These are phyloP conservation scores for Syncephalastrum racemosum DNA, from an alignment of 371 early-diverging fungal species.

Conservation along the genomic window DNA sequence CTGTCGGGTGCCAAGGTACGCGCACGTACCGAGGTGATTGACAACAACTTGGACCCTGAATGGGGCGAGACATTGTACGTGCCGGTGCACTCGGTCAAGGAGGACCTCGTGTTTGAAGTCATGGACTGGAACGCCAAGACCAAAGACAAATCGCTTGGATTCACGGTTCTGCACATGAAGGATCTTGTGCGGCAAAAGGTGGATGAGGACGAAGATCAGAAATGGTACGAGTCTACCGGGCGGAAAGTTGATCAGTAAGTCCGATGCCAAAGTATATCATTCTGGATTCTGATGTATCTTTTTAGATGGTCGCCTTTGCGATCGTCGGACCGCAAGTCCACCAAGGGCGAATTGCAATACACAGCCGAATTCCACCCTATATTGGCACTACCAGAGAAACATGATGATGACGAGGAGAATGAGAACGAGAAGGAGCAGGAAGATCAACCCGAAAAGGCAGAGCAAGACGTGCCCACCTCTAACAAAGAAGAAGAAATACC, in stretches of 20 bases:
- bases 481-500: conserved; percentile 16
- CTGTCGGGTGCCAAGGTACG: conserved; percentile 61
- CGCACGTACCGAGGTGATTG: conserved; percentile 68
- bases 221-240: conserved; percentile 28
- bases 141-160: conserved; percentile 71
- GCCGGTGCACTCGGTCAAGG: conserved; percentile 64
- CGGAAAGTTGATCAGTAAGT: conserved; percentile 33
- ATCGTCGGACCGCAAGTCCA: conserved; percentile 46
- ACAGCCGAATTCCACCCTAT: conserved; percentile 66
- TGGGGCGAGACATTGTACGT: conserved; percentile 86
- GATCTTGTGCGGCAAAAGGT: conserved; percentile 43
- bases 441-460: conserved; percentile 4
- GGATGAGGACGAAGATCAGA: conserved; percentile 22
- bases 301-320: conserved; percentile 55
- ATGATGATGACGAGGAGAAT: neutral
- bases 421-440: conserved; percentile 15
- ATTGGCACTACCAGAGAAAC: conserved; percentile 49
- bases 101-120: conserved; percentile 70
- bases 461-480: neutral
- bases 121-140: conserved; percentile 69
- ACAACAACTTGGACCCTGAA: conserved; percentile 74
- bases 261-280: neutral
- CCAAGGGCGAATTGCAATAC: conserved; percentile 63
- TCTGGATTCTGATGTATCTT: neutral
- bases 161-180: conserved; percentile 40